These are phyloP conservation scores for Bryoerythrophyllum caledonicum DNA, from an alignment of 225 moss, liverwort and hornwort species.

Conservation along the genomic window DNA sequence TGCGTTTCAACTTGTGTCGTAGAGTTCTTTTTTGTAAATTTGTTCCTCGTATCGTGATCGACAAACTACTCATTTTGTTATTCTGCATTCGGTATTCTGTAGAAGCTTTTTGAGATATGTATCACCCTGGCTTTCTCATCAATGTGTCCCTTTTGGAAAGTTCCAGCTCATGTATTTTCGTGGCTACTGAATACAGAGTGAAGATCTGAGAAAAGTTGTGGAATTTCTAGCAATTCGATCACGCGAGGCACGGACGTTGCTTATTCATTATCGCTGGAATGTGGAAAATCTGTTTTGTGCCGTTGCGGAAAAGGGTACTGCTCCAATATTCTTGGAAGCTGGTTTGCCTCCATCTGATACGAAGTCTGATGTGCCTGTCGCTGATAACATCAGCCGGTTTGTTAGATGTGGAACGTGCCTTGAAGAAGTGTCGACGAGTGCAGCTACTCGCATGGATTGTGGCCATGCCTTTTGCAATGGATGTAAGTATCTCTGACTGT, in stretches of 20 bases:
- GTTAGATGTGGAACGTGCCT: slow-evolving; percentile 82
- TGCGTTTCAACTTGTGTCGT: not conserved
- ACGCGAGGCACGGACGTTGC: slow-evolving; percentile 88
- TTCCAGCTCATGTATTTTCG: not conserved
- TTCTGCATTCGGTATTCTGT: not conserved
- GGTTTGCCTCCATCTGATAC: slow-evolving; percentile 76
- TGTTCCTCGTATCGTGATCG: not conserved
- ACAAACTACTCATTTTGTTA: not conserved
- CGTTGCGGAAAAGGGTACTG: slow-evolving; percentile 82
- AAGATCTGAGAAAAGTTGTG: slow-evolving; percentile 84
- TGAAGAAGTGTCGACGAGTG: slow-evolving; percentile 68
- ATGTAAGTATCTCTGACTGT: slow-evolving; percentile 48
- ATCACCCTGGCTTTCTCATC: not conserved
- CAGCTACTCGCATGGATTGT: slow-evolving; percentile 90
- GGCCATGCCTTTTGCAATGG: slow-evolving; percentile 93
- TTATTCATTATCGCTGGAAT: slow-evolving; percentile 95
- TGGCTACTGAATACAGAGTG: slow-evolving; percentile 56
- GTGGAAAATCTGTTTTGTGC: slow-evolving; percentile 90
- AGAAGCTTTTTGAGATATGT: slow-evolving; percentile 3
- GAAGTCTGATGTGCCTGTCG: slow-evolving; percentile 36
- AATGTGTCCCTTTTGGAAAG: not conserved
- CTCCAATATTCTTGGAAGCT: slow-evolving; percentile 79
- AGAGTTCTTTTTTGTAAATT: not conserved
- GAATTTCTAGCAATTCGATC: slow-evolving; percentile 79
- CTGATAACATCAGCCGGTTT: slow-evolving; percentile 27